Conservation (phyloP, 1,284 basidiomycete genomes). For the Ustilago cynodontis region DNA sequence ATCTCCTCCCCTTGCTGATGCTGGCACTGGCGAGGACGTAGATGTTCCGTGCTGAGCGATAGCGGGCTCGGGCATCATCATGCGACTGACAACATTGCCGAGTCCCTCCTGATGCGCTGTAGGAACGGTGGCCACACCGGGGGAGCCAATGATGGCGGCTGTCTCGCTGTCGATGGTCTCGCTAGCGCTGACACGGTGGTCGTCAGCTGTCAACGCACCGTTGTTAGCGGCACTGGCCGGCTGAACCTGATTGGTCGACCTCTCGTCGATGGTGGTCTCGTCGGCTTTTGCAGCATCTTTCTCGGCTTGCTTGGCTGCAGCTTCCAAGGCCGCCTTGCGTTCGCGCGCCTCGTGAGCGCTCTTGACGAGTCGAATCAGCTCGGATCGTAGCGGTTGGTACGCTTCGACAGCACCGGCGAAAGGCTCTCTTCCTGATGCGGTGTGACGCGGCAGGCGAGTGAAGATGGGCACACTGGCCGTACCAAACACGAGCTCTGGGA, state of each 20-base stretch:
- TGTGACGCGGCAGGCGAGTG: slow-evolving; percentile 18
- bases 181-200: slow-evolving; percentile 33
- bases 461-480: slow-evolving; percentile 66
- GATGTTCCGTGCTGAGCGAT: slow-evolving; percentile 13
- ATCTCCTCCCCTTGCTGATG: slow-evolving; percentile 13
- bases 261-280: slow-evolving; percentile 48
- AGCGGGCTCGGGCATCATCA: slow-evolving; percentile 36
- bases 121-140: slow-evolving; percentile 24
- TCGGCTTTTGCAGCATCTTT: slow-evolving; percentile 44
- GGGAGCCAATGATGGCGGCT: slow-evolving; percentile 34
- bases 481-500: slow-evolving; percentile 65
- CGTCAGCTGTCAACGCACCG: slow-evolving; percentile 14
- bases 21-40: slow-evolving; percentile 8
- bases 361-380: slow-evolving; percentile 34
- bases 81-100: slow-evolving; percentile 41
- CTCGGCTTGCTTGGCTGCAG: slow-evolving; percentile 40
- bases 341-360: slow-evolving; percentile 39
- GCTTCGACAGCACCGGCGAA: slow-evolving; percentile 34
- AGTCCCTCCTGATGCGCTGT: slow-evolving; percentile 41
- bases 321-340: slow-evolving; percentile 43
- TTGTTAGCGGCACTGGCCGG: background rate
- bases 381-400: slow-evolving; percentile 41
- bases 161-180: slow-evolving; percentile 52
- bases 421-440: slow-evolving; percentile 17
- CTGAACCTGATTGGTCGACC: slow-evolving; percentile 31